phyloP scores from a whole-genome alignment of 2,329 filamentous ascomycete species.

The Alternaria arbusti region DNA sequence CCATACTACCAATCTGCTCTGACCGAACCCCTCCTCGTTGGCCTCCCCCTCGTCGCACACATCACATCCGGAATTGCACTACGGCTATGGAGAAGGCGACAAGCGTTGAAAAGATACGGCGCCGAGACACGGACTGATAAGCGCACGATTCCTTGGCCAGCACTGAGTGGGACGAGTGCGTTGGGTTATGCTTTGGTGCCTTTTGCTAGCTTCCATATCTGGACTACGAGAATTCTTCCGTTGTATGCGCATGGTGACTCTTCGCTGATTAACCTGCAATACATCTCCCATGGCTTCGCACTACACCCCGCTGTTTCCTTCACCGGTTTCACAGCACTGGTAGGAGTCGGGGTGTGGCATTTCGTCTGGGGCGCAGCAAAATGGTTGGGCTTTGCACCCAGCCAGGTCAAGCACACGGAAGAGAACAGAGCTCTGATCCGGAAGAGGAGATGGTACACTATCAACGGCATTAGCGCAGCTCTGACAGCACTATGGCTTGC shows the following conservation, averaged over 20 bases:
- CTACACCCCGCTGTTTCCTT: slow-evolving; percentile 71
- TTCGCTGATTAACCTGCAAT: slow-evolving; percentile 83
- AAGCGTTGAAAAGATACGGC: slow-evolving; percentile 77
- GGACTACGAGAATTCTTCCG: slow-evolving; percentile 78
- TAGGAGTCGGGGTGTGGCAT: slow-evolving; percentile 74
- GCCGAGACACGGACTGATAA: slow-evolving; percentile 65
- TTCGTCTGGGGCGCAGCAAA: slow-evolving; percentile 85
- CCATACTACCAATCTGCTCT: slow-evolving; percentile 85
- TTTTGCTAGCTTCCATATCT: slow-evolving; percentile 73
- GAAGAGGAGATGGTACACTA: slow-evolving; percentile 71
- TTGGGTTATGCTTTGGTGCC: slow-evolving; percentile 75
- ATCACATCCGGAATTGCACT: slow-evolving; percentile 77
- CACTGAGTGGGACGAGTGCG: slow-evolving; percentile 70
- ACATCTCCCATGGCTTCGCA: slow-evolving; percentile 84
- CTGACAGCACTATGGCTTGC: slow-evolving; percentile 77
- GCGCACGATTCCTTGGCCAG: slow-evolving; percentile 67
- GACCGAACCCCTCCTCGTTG: slow-evolving; percentile 80
- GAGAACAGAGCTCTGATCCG: slow-evolving; percentile 59
- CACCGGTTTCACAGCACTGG: slow-evolving; percentile 70
- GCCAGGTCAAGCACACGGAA: slow-evolving; percentile 58
- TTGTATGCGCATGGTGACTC: slow-evolving; percentile 80
- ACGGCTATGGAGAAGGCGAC: slow-evolving; percentile 74
- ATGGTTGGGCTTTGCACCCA: slow-evolving; percentile 74
- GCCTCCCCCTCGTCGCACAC: slow-evolving; percentile 75
- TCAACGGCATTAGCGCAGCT: slow-evolving; percentile 69